phyloP scores from a whole-genome alignment of 345 rosid genomes.

The Ailanthus altissimus region DNA sequence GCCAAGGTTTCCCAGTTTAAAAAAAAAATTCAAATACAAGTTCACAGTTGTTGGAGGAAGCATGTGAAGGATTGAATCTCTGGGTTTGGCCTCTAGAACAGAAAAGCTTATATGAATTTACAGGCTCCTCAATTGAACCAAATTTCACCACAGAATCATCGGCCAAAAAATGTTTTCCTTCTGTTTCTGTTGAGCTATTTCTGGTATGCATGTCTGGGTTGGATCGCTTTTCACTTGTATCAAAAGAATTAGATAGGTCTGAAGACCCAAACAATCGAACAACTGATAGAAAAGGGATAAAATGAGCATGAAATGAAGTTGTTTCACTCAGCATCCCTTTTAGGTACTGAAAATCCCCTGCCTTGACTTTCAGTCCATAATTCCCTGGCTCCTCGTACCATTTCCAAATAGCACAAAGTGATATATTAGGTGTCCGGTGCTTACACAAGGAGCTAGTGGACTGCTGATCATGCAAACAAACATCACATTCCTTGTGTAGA shows the following conservation, averaged over 20 bases:
- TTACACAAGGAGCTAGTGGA: conserved; percentile 13
- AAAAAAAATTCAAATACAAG: conserved; percentile 33
- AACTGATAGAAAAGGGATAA: conserved; percentile 38
- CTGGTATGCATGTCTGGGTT: background rate
- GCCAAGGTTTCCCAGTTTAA: conserved; percentile 27
- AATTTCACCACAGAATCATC: background rate
- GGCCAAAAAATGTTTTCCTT: background rate
- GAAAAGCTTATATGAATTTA: background rate
- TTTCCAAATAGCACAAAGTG: conserved; percentile 33
- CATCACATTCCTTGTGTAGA: conserved; percentile 6
- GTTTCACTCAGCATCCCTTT: background rate
- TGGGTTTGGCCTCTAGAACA: background rate
- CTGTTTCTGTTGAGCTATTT: background rate
- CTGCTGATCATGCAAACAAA: conserved; percentile 10
- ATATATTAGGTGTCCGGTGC: conserved; percentile 18
- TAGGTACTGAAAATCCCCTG: conserved; percentile 10
- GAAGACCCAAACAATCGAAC: conserved; percentile 30
- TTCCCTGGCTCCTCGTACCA: conserved; percentile 35
- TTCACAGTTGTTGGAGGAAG: conserved; percentile 19
- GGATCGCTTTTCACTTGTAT: background rate
- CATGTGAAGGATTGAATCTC: background rate
- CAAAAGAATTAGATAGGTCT: conserved; percentile 6
- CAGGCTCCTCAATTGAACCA: conserved; percentile 11
- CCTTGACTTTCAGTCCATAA: conserved; percentile 32
- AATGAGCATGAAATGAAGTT: conserved; percentile 28